Base-by-base conservation (phyloP, 2,329 filamentous ascomycete species). In the Lecanicillium sp. region DNA sequence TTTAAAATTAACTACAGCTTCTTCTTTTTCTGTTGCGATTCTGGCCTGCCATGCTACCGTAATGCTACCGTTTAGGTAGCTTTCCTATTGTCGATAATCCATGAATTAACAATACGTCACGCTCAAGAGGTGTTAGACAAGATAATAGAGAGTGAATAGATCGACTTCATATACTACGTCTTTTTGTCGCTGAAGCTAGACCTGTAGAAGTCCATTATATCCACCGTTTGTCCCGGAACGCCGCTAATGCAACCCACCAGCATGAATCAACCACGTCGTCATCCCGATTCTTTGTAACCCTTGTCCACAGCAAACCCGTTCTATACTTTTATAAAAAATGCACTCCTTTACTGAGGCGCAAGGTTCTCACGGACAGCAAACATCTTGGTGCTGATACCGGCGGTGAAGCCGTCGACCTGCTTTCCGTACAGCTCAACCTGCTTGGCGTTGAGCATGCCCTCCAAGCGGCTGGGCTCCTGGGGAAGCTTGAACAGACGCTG, bases 381-480 rank as follows among this genome's bases (percentile, higher is more conserved):
- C 90, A 98, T 95, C 80, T 98, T 98, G 49, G 87, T 81, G 46
- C 79, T 94, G 51, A 94, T 84, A 48, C 81, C 83, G 40, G 92
- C 88, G 34, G 90, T 90, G 65, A 97, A 97, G 29, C 87, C 87
- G 64, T 98, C 92, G 42, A 97, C 85, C 71, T 97, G 92, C 69
- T 88, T 84, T 57, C 89, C 87, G 69, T 97, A 98, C 69, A 97
- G 90, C 69, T 97, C 89, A 40, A 96, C 88, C 70, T 98, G 92
- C 65, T 88, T 79, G 46, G 86, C 89, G 62, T 96, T 94, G 58
- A 98, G 72, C 76, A 98, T 86, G 49, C 84, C 87, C 71, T 97
- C 90, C 51, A 97, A 70, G 50, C 90, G 75, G 67, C 84, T 94
- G 41, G 92, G 90, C 71, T 97, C 90, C 60, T 87, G 82, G 18